A percentile compares a stretch with the other conserved stretches of the same genome.
Evolutionary conservation across 768 basidiomycete species (phyloP).

Genomic region (Cystobasidiopsis lactophilus): DNA sequence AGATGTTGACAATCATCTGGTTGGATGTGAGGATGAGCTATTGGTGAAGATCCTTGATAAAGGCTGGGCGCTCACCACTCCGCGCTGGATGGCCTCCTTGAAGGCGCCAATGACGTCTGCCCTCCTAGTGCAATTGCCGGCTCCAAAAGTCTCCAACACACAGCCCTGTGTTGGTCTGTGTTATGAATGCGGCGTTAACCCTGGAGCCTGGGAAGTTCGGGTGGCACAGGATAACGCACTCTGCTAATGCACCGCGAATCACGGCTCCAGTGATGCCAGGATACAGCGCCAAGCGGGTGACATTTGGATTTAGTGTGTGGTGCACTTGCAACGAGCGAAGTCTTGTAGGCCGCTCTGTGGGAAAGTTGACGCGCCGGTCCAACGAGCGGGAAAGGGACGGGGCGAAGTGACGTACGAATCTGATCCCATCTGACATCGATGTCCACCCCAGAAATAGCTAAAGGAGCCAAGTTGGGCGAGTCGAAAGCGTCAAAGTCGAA

Average conservation of each 20-base stretch:
- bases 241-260: constrained; percentile 49
- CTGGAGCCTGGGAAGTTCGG: too few relatives aligned
- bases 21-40: not conserved
- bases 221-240: constrained; percentile 30
- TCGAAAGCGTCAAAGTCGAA: constrained; percentile 31
- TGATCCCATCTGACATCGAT: constrained; percentile 28
- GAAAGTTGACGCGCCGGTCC: constrained; percentile 51
- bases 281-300: constrained; percentile 63
- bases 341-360: constrained; percentile 61
- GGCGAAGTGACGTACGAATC: too few relatives aligned
- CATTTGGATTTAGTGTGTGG: constrained; percentile 66
- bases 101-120: constrained; percentile 51
- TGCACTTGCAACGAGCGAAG: constrained; percentile 58
- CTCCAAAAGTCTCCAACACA: constrained; percentile 74
- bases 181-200: not conserved
- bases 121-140: constrained; percentile 76
- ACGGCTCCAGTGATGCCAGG: constrained; percentile 62
- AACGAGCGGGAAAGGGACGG: not conserved
- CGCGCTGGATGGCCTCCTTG: constrained; percentile 57
- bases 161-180: constrained; percentile 35
- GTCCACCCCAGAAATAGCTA: constrained; percentile 54
- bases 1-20: constrained; percentile 58
- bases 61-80: constrained; percentile 35
- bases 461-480: constrained; percentile 5
- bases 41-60: not conserved